These are phyloP conservation scores for Stagonosporopsis cucurbitacearum DNA, from an alignment of 2,329 filamentous ascomycete genomes.

Conservation along the genomic window DNA sequence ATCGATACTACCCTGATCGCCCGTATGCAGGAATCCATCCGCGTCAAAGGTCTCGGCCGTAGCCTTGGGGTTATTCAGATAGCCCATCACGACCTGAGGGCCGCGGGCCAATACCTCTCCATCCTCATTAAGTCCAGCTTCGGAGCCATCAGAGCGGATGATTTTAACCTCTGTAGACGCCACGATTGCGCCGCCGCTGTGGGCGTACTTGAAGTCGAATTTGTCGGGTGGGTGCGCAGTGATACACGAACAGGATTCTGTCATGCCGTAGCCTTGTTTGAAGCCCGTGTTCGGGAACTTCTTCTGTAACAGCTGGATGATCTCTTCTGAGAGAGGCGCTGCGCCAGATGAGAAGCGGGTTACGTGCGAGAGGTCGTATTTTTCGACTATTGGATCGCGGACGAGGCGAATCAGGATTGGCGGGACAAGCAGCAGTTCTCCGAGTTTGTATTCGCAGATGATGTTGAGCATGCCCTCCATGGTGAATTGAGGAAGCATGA, in stretches of 20 bases:
- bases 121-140: conserved; percentile 59
- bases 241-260: conserved; percentile 68
- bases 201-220: conserved; percentile 64
- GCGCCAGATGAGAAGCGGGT: conserved; percentile 66
- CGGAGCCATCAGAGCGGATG: conserved; percentile 61
- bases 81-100: conserved; percentile 60
- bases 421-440: conserved; percentile 60
- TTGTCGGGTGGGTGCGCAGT: conserved; percentile 65
- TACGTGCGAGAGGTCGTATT: conserved; percentile 64
- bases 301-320: conserved; percentile 62
- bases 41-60: conserved; percentile 55
- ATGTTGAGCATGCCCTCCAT: conserved; percentile 58
- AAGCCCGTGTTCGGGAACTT: conserved; percentile 67
- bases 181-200: conserved; percentile 63
- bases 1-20: conserved; percentile 63
- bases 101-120: conserved; percentile 60
- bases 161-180: conserved; percentile 67
- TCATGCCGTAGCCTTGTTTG: conserved; percentile 74
- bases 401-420: conserved; percentile 68
- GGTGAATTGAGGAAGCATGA: conserved; percentile 70
- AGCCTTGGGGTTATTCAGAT: conserved; percentile 53
- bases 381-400: conserved; percentile 60
- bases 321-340: conserved; percentile 64
- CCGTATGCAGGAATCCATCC: conserved; percentile 64
- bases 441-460: conserved; percentile 56